A percentile compares a stretch with the other conserved stretches of the same genome.
Evolutionary conservation across 805 yeast genomes (phyloP).

Genomic region (Starmerella geochares): DNA sequence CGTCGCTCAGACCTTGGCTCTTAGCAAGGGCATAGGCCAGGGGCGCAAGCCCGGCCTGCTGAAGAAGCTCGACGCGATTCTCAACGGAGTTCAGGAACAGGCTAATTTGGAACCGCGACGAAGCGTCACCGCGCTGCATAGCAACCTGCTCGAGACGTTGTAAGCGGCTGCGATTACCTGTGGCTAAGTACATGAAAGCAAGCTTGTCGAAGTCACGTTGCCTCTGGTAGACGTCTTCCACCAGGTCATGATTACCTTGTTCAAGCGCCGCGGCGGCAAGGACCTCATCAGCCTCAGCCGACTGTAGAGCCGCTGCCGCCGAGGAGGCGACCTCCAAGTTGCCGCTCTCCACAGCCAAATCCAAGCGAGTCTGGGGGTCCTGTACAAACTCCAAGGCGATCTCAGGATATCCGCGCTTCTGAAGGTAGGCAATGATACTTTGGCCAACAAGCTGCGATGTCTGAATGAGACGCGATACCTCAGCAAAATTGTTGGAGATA

Average conservation of each 20-base stretch:
- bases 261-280: slow-evolving; percentile 75
- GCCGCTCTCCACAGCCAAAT: slow-evolving; percentile 88
- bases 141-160: slow-evolving; percentile 82
- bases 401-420: slow-evolving; percentile 93
- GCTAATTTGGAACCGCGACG: slow-evolving; percentile 74
- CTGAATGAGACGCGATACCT: slow-evolving; percentile 79
- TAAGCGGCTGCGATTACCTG: slow-evolving; percentile 70
- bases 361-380: slow-evolving; percentile 93
- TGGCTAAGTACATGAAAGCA: slow-evolving; percentile 73
- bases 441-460: slow-evolving; percentile 92
- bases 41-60: slow-evolving; percentile 70
- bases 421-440: slow-evolving; percentile 87
- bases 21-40: slow-evolving; percentile 90
- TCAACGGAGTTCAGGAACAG: slow-evolving; percentile 65
- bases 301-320: slow-evolving; percentile 73
- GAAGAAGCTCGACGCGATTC: slow-evolving; percentile 62
- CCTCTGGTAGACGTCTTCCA: slow-evolving; percentile 81
- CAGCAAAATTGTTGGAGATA: slow-evolving; percentile 79
- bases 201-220: slow-evolving; percentile 77
- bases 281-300: slow-evolving; percentile 62
- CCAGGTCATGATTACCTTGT: slow-evolving; percentile 80
- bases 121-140: slow-evolving; percentile 70
- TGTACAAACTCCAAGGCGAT: slow-evolving; percentile 93
- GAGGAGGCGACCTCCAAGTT: slow-evolving; percentile 75
- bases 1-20: slow-evolving; percentile 65